Conservation (phyloP, 2,329 filamentous ascomycete species). For the Ascochyta lentis region DNA sequence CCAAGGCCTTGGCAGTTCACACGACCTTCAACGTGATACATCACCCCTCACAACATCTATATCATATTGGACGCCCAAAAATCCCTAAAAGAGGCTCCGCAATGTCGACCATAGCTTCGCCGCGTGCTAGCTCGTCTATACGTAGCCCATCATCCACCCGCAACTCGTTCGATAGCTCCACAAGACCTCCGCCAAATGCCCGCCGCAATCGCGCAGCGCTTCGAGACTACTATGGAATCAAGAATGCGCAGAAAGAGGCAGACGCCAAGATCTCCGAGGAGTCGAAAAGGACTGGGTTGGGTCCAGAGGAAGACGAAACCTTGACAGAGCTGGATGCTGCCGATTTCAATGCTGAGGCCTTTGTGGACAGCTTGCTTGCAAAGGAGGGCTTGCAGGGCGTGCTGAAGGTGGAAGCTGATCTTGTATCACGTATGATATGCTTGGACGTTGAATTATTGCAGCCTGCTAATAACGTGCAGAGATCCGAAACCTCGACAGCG, state of each 20-base stretch:
- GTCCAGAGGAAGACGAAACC: slow-evolving; percentile 63
- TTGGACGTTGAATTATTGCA: neutral
- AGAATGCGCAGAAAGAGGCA: slow-evolving; percentile 50
- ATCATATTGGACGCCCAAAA: neutral
- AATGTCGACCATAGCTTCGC: slow-evolving; percentile 68
- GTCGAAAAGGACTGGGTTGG: slow-evolving; percentile 38
- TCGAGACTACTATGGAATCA: slow-evolving; percentile 93
- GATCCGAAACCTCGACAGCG: slow-evolving; percentile 88
- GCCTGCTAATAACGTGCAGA: slow-evolving; percentile 55
- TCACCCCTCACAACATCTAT: neutral
- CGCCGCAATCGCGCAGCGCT: slow-evolving; percentile 83
- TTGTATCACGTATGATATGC: slow-evolving; percentile 59
- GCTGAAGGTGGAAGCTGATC: slow-evolving; percentile 71
- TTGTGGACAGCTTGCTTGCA: slow-evolving; percentile 67
- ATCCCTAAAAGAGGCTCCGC: slow-evolving; percentile 1
- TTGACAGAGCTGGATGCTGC: slow-evolving; percentile 73
- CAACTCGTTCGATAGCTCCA: slow-evolving; percentile 66
- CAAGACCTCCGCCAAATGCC: slow-evolving; percentile 49
- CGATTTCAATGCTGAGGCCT: slow-evolving; percentile 75
- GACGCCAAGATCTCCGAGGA: slow-evolving; percentile 43
- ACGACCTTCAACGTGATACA: slow-evolving; percentile 5
- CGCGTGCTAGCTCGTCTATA: slow-evolving; percentile 64
- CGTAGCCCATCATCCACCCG: slow-evolving; percentile 78
- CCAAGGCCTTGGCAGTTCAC: slow-evolving; percentile 29
- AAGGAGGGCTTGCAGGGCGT: slow-evolving; percentile 71